phyloP scores from a whole-genome alignment of 2,329 filamentous ascomycete genomes.

The Neonectria faginata region DNA sequence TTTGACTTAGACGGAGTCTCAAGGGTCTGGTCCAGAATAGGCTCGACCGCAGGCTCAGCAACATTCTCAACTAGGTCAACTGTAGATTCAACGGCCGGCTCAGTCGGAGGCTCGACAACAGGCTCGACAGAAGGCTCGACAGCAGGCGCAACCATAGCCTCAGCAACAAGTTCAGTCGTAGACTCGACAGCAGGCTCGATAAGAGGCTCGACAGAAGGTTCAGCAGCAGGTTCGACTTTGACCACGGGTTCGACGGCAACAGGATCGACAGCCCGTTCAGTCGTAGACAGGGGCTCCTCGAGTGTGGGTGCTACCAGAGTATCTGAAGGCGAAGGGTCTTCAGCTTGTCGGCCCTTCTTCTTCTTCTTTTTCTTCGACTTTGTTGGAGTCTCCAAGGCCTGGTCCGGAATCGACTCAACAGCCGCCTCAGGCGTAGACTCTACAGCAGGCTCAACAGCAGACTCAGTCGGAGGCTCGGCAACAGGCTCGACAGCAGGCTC shows the following conservation, averaged over 20 bases:
- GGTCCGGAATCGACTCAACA: slow-evolving; percentile 21
- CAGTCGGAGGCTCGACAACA: no score
- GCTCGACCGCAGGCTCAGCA: neutral
- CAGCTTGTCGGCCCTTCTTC: slow-evolving; percentile 39
- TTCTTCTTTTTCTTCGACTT: slow-evolving; percentile 44
- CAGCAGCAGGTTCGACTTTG: neutral
- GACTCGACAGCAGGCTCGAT: neutral
- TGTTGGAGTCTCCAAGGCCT: slow-evolving; percentile 19
- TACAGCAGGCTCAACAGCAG: slow-evolving; percentile 14
- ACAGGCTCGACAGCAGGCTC: neutral
- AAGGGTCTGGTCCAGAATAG: slow-evolving; percentile 23
- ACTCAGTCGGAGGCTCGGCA: neutral
- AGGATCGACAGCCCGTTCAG: slow-evolving; percentile 12
- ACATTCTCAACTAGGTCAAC: no score
- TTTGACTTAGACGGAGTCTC: slow-evolving; percentile 33
- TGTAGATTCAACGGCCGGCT: no score
- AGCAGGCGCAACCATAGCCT: neutral
- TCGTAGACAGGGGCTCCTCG: slow-evolving; percentile 15
- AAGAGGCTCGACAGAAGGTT: neutral
- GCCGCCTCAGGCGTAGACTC: slow-evolving; percentile 25
- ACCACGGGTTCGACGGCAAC: neutral
- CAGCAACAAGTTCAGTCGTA: slow-evolving; percentile 13
- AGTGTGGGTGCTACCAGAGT: slow-evolving; percentile 17
- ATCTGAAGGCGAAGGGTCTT: slow-evolving; percentile 28
- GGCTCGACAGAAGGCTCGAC: neutral